Evolutionary conservation across 1,139 yeast genomes (phyloP), one percentile per base, ranked within the genome.

Genomic region (Taphrina wiesneri): DNA sequence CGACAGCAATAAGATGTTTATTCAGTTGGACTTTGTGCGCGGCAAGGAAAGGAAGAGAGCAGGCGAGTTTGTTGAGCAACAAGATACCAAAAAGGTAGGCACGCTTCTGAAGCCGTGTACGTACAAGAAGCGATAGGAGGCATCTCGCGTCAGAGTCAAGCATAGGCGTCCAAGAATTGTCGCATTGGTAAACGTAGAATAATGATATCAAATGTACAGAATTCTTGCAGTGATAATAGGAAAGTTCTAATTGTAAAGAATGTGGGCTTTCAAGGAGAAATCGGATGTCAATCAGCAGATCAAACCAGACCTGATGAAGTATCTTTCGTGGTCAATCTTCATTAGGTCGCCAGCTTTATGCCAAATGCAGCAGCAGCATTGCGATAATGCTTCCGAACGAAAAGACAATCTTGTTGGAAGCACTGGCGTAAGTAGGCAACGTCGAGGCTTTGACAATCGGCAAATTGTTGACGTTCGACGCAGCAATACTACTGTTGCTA

Each of bases 61-160:
- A 96, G 96, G 79, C 91, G 67, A 81, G 92, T 71, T 93, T 91
- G 75, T 98, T 57, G 85, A 82, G 72, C 82, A 95, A 72, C 74
- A 77, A n/a, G 78, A 80, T 67, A 76, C 75, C 7, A 87, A 93
- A 0, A 96, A 90, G 73, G 96, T 96, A 13, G 83, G 87, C 73
- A 90, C 96, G 96, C 79, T 91, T 67, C 81, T 93, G 71, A 93
- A 92, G 75, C 99, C 99, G 4, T 93, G 99, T 78, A 89, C 93
- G 68, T 93, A 93, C 77, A 93, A 93, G 76, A 84, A 97, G 78
- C 83, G 99, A 72, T 93, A 77, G 25, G 6, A 41, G 3, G 19
- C 46, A 2, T 6, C 13, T 19, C 49, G 7, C 1, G 25, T 23
- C n/a, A 49, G 6, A 19, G 51, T 6, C 17, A 21, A 23, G 32